Percentiles rank a stretch among this genome's conserved stretches.
phyloP scores from a whole-genome alignment of 352 stramenopile species.

The Phytopythium litorale region DNA sequence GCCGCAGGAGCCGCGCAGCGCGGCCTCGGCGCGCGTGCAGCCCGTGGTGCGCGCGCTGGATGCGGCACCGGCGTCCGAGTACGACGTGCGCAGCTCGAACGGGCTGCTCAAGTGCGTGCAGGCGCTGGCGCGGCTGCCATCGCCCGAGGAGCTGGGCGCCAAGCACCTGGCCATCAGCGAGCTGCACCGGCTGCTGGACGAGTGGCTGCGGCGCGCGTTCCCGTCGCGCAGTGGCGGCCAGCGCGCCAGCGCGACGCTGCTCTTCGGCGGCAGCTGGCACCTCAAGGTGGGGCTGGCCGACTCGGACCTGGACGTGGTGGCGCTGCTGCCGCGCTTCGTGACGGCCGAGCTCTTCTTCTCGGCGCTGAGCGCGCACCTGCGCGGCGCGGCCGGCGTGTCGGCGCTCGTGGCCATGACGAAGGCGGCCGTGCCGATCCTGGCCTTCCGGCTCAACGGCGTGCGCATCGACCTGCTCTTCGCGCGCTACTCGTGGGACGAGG shows the following conservation, averaged over 20 bases:
- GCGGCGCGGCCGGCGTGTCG: slow-evolving; percentile 25
- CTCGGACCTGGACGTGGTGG: slow-evolving; percentile 79
- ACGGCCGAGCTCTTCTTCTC: slow-evolving; percentile 65
- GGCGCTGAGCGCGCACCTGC: slow-evolving; percentile 55
- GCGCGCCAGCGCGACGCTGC: slow-evolving; percentile 41
- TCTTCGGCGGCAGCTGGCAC: slow-evolving; percentile 79
- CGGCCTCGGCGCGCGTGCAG: slow-evolving; percentile 26
- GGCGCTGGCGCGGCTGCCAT: slow-evolving; percentile 51
- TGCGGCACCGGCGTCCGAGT: slow-evolving; percentile 57
- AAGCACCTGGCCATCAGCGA: slow-evolving; percentile 83
- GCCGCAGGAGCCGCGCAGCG: background rate
- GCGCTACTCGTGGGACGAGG: slow-evolving; percentile 53
- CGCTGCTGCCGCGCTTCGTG: slow-evolving; percentile 59
- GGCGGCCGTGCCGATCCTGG: slow-evolving; percentile 64
- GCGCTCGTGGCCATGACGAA: slow-evolving; percentile 76
- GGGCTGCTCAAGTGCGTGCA: slow-evolving; percentile 82
- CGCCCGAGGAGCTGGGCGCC: slow-evolving; percentile 45
- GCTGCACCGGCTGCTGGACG: slow-evolving; percentile 62
- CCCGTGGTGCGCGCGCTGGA: slow-evolving; percentile 56
- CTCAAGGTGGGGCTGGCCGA: slow-evolving; percentile 72
- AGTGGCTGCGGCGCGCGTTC: slow-evolving; percentile 59
- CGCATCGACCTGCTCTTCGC: slow-evolving; percentile 79
- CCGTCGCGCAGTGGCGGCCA: slow-evolving; percentile 20
- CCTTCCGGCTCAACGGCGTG: slow-evolving; percentile 66
- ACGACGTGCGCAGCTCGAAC: slow-evolving; percentile 78